Evolutionary conservation across 257 asterid species (phyloP).

Genomic region (Solanum pinnatisectum): DNA sequence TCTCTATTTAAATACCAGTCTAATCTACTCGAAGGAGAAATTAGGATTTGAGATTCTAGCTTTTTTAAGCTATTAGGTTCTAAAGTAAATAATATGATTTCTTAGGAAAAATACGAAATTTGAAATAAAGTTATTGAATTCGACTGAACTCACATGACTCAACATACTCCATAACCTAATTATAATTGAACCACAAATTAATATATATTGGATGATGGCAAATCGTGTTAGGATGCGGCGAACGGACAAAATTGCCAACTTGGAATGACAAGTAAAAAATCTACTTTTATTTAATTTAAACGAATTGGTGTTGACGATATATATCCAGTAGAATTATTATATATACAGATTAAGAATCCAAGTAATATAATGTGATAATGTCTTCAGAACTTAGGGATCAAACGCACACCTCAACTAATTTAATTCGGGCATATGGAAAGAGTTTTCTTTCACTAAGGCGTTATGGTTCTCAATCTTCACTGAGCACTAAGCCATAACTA

Average conservation of each 20-base stretch:
- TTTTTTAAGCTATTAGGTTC: background rate
- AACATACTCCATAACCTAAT: background rate
- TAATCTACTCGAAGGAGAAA: background rate
- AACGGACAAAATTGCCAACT: background rate
- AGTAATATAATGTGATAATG: too few relatives aligned
- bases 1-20: background rate
- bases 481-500: background rate
- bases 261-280: too few relatives aligned
- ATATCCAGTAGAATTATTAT: too few relatives aligned
- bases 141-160: background rate
- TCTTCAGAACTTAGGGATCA: too few relatives aligned
- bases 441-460: background rate
- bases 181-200: background rate
- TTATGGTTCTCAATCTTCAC: background rate
- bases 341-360: background rate
- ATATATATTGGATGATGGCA: background rate
- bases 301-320: background rate
- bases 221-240: background rate
- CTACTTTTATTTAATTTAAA: background rate
- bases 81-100: background rate
- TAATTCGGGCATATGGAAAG: accelerated
- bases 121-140: too few relatives aligned
- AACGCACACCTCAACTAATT: background rate
- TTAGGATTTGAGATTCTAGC: accelerated
- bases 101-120: accelerated